Conservation (phyloP, 2,329 filamentous ascomycete species). For the Mycosphaerelloides madeirae region DNA sequence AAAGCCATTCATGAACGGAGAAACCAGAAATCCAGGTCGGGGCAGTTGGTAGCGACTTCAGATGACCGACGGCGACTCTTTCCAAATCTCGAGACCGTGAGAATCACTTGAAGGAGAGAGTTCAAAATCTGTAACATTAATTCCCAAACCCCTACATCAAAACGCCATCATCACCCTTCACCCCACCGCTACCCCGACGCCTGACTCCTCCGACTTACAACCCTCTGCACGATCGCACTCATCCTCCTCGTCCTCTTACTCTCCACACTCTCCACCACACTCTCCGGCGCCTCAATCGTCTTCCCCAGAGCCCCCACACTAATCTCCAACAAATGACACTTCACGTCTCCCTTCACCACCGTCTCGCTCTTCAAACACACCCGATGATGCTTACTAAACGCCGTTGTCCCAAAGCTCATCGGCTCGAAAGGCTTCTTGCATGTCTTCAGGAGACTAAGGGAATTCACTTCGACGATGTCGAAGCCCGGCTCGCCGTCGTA, state of each 20-base stretch:
- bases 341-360: slow-evolving; percentile 3
- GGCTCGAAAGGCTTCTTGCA: slow-evolving; percentile 6
- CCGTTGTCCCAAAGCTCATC: slow-evolving; percentile 7
- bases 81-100: too few species aligned
- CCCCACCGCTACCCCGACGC: neutral
- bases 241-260: slow-evolving; percentile 2
- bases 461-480: slow-evolving; percentile 7
- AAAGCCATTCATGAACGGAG: too few species aligned
- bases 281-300: neutral
- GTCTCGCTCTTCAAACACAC: slow-evolving; percentile 3
- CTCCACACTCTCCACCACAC: neutral
- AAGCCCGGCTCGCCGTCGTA: slow-evolving; percentile 4
- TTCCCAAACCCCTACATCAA: too few species aligned
- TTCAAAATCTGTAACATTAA: too few species aligned
- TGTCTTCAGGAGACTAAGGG: slow-evolving; percentile 1
- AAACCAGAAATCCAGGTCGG: too few species aligned
- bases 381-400: slow-evolving; percentile 6
- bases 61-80: too few species aligned
- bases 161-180: too few species aligned
- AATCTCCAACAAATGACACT: slow-evolving; percentile 3
- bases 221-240: slow-evolving; percentile 9
- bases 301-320: slow-evolving; percentile 2
- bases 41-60: too few species aligned
- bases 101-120: too few species aligned
- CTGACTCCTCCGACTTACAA: slow-evolving; percentile 5